Conservation (phyloP, 345 rosid genomes). For the Corchorus olitorius region DNA sequence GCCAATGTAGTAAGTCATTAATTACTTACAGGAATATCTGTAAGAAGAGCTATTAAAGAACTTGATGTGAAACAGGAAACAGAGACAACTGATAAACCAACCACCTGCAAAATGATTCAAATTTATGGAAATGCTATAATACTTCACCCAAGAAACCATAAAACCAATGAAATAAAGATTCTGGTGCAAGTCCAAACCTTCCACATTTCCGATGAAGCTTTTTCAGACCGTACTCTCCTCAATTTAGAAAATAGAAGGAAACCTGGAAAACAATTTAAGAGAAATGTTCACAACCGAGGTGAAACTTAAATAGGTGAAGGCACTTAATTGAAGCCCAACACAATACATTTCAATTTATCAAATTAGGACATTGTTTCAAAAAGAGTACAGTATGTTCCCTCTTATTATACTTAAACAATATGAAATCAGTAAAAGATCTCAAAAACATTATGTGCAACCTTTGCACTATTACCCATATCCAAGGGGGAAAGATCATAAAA, state of each 20-base stretch:
- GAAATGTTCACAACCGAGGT: neutral
- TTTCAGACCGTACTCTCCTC: constrained; percentile 63
- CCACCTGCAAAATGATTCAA: constrained; percentile 47
- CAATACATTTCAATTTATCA: neutral
- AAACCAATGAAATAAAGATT: neutral
- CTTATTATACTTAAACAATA: neutral
- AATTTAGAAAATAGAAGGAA: constrained; percentile 52
- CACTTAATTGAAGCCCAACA: neutral
- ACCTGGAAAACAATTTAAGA: constrained; percentile 36
- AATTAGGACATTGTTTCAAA: neutral
- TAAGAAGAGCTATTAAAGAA: constrained; percentile 48
- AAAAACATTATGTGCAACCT: too few species aligned
- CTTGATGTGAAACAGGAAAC: constrained; percentile 59
- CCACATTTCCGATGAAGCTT: constrained; percentile 63
- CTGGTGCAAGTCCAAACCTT: constrained; percentile 43
- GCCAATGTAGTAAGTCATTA: neutral
- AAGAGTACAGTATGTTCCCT: neutral
- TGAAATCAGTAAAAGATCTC: neutral
- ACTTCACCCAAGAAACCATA: neutral
- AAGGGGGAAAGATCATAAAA: neutral
- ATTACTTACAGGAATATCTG: constrained; percentile 50
- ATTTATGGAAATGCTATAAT: neutral
- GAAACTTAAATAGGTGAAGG: neutral
- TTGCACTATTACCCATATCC: neutral
- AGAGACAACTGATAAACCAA: constrained; percentile 57